Evolutionary conservation across 768 basidiomycete genomes (phyloP).

Genomic region (Tubosaeta sp.): DNA sequence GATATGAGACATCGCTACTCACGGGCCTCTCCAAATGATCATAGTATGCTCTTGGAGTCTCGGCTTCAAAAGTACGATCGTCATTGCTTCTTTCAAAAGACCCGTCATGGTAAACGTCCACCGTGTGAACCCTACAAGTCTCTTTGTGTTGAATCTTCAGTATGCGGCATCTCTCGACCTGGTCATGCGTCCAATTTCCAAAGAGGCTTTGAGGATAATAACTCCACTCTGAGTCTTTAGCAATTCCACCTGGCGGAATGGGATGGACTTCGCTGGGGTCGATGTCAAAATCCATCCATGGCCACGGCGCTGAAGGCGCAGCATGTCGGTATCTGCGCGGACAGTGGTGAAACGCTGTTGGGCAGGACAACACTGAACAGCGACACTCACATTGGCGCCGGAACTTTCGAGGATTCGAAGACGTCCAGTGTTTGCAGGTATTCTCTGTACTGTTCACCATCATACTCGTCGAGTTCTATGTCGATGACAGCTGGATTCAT

Average conservation of each 20-base stretch:
- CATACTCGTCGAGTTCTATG: slow-evolving; percentile 1
- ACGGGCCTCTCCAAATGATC: slow-evolving; percentile 28
- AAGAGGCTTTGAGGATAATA: slow-evolving; percentile 32
- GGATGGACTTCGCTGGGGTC: slow-evolving; percentile 18
- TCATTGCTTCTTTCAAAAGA: slow-evolving; percentile 9
- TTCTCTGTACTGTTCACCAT: slow-evolving; percentile 7
- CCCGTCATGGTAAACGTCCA: slow-evolving; percentile 21
- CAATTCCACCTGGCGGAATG: slow-evolving; percentile 13
- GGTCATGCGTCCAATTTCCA: slow-evolving; percentile 32
- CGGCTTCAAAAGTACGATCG: slow-evolving; percentile 2
- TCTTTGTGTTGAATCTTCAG: slow-evolving; percentile 3
- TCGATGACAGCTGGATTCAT: slow-evolving; percentile 13
- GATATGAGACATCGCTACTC: slow-evolving; percentile 10
- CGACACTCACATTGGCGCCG: slow-evolving; percentile 25
- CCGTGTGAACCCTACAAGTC: slow-evolving; percentile 20
- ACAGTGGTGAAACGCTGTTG: neutral
- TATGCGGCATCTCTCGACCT: slow-evolving; percentile 30
- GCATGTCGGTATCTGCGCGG: slow-evolving; percentile 34
- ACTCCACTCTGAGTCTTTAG: slow-evolving; percentile 18
- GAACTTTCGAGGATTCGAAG: slow-evolving; percentile 16
- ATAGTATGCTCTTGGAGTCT: slow-evolving; percentile 32
- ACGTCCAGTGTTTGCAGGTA: slow-evolving; percentile 8
- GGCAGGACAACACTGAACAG: neutral
- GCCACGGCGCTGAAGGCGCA: slow-evolving; percentile 40
- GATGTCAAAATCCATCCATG: slow-evolving; percentile 37